These are phyloP conservation scores for Penicillium sp. DNA, from an alignment of 2,329 filamentous ascomycete genomes.

Conservation along the genomic window DNA sequence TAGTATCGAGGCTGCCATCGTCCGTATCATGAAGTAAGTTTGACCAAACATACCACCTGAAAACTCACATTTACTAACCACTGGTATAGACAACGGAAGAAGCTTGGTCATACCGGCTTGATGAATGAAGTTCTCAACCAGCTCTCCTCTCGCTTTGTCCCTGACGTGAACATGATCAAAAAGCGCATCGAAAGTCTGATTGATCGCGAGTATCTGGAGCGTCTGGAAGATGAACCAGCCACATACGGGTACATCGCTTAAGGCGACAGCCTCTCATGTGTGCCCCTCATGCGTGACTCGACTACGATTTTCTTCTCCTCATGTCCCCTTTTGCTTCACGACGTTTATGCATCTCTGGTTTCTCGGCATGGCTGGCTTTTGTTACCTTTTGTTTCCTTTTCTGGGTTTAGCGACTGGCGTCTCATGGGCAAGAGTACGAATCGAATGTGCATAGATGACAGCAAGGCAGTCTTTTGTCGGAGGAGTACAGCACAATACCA, in stretches of 20 bases:
- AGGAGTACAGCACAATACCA: not conserved
- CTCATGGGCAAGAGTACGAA: conserved; percentile 12
- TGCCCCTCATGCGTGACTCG: not conserved
- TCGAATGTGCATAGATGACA: conserved; percentile 3
- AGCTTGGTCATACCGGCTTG: conserved; percentile 51
- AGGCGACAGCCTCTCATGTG: not conserved
- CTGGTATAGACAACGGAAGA: conserved; percentile 51
- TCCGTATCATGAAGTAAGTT: conserved; percentile 58
- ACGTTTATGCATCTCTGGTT: conserved; percentile 2
- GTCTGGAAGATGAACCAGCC: conserved; percentile 47
- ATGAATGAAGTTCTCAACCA: conserved; percentile 57
- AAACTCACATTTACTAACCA: conserved; percentile 17
- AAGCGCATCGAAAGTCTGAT: conserved; percentile 58
- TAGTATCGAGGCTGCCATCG: conserved; percentile 57
- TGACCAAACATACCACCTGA: not conserved
- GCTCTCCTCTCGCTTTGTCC: conserved; percentile 53
- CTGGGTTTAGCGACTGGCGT: conserved; percentile 35
- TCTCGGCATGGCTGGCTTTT: conserved; percentile 4
- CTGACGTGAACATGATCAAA: conserved; percentile 58
- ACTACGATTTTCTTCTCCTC: not conserved
- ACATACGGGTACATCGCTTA: conserved; percentile 52
- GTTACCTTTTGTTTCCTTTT: conserved; percentile 4
- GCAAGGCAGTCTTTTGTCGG: not conserved
- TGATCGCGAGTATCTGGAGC: conserved; percentile 57
- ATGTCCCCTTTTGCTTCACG: not conserved